Percentiles rank a stretch among this genome's conserved stretches.
These are phyloP conservation scores for Botryotinia narcissicola DNA, from an alignment of 2,329 filamentous ascomycete species.

Conservation along the genomic window DNA sequence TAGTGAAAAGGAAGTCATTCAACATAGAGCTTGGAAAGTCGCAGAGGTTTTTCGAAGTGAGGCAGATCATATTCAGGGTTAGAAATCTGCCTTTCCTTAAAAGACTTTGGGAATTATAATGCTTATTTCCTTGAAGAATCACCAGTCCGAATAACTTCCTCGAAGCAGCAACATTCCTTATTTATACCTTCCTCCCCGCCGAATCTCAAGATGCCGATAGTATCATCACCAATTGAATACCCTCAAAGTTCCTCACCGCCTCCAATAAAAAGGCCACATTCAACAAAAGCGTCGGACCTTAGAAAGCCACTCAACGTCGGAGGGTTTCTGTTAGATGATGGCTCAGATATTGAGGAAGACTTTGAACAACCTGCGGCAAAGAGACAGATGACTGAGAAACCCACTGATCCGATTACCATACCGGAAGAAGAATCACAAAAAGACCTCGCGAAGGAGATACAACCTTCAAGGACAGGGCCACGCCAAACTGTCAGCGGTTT, in stretches of 20 bases:
- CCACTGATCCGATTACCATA: not conserved
- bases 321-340: conserved; percentile 47
- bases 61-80: conserved; percentile 41
- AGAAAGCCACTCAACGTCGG: conserved; percentile 41
- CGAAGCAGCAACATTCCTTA: conserved; percentile 11
- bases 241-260: conserved; percentile 35
- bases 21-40: conserved; percentile 49
- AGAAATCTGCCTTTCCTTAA: not conserved
- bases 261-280: conserved; percentile 41
- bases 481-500: conserved; percentile 22
- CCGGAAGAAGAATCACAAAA: not conserved
- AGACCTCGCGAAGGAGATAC: not conserved
- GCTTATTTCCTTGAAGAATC: not conserved
- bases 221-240: conserved; percentile 55
- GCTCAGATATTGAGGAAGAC: conserved; percentile 42
- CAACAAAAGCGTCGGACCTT: conserved; percentile 37
- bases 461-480: not conserved
- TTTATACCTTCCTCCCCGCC: conserved; percentile 14
- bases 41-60: conserved; percentile 50
- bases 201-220: conserved; percentile 51
- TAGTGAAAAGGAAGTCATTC: conserved; percentile 47
- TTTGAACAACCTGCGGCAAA: conserved; percentile 43
- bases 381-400: conserved; percentile 43
- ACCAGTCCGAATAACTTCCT: conserved; percentile 7
- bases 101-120: not conserved